Evolutionary conservation across 2,329 filamentous ascomycete species (phyloP), one percentile per base, ranked within the genome.

Genomic region (Pseudogymnoascus sp.): DNA sequence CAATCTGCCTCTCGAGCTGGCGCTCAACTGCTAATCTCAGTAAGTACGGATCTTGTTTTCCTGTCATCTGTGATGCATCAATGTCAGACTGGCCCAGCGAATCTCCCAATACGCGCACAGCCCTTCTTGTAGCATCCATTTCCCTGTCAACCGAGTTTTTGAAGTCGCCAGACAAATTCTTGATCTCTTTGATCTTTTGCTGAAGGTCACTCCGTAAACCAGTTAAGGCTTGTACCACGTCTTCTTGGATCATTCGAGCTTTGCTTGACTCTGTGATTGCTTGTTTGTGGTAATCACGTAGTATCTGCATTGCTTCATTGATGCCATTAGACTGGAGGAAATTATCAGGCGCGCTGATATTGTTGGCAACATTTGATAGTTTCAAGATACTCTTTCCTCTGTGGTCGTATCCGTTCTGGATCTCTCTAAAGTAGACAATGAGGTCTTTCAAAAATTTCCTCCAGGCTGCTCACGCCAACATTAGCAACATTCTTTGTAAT

Each of bases 121-220:
- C 86, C 71, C 84, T 90, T 63, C 86, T 82, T 0, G 94, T 96
- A 15, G 73, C 77, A 18, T 96, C 92, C 77, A 95, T 92, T 73
- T 97, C 94, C 75, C 92, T 96, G 23, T 96, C 90, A 8, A 99
- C 91, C 0, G 87, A 89, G 71, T 96, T 99, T 75, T 96, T 96
- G 75, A 99, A 99, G 72, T 99, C 94, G 13, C 91, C 89, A 5
- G 90, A 89, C 13, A 99, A 77, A 65, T 85, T 87, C 75, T 95
- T 96, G 76, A 99, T 99, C 74, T 99, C 94, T 74, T 97, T 99
- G 73, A 95, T 95, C 77, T 99, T 99, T 72, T 95, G 90, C 63
- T 88, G 88, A 15, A 99, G 78, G 72, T 99, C 94, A 68, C 85
- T 92, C 61, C 94, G 80, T 59, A 99, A 77, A 1, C 91, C 91